Evolutionary conservation across 805 yeast genomes (phyloP), one percentile per base, ranked within the genome.

Genomic region (Starmerella powellii): DNA sequence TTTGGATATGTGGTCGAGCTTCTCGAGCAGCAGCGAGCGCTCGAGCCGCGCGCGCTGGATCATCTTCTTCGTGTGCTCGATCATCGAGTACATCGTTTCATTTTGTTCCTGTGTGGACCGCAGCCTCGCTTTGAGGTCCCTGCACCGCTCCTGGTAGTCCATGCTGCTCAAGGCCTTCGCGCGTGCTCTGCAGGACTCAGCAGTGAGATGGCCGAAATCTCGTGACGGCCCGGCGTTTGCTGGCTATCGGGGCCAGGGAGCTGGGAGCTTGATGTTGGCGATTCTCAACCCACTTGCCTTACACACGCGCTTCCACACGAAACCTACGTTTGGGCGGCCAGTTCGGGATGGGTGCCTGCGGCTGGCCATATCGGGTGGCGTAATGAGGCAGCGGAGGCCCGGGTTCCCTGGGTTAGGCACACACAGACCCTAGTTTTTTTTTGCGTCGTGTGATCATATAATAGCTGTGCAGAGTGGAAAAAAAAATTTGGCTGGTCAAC

Each of bases 21-120:
- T 70, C 57, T 88, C 95, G 34, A 87, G 63, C 24, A 91, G 63
- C 11, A 88, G 65, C 1, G 87, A 73, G 55, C 91, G 80, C 57
- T 91, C 97, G 34, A 86, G 69, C 44, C 94, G 73, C 35, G 84
- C 66, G 49, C 96, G 66, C 52, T 84, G 75, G 28, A 87, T 76
- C 8, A 86, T 74, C 21, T 75, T 70, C 49, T 82, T 75, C 11
- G 93, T 78, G 52, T 95, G 73, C 13, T 79, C 72, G 27, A 91
- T 74, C 1, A 91, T 82, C 24, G 85, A 63, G 1, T 86, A 72
- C 41, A 85, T 74, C 6, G 76, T 64, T 56, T 83, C 91, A 59
- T 86, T 88, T 54, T 76, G 75, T 40, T 74, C 77, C 55, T 85
- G 93, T 26, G 86, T 70, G 48, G 80, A 83, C 3, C 65, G 63